Percentiles rank a stretch among this genome's conserved stretches.
Evolutionary conservation across 2,329 filamentous ascomycete genomes (phyloP).

Genomic region (Talaromyces sp.): DNA sequence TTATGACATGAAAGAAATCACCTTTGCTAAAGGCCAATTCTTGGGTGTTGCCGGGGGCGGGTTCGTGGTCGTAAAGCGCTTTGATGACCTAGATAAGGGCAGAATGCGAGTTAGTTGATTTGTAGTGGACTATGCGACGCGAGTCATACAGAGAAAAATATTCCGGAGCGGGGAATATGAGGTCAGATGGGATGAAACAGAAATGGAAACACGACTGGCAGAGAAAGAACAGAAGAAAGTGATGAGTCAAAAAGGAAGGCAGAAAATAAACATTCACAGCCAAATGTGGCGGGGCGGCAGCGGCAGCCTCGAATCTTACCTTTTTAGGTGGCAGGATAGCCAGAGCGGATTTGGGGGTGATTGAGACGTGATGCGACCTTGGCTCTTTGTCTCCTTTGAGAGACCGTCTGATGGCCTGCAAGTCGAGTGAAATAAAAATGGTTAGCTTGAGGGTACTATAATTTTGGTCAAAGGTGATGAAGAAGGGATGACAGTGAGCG

Average conservation of each 20-base stretch:
- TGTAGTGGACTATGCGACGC: background rate
- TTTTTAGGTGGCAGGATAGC: conserved; percentile 92
- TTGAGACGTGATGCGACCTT: conserved; percentile 68
- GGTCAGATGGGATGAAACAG: background rate
- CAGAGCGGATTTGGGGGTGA: conserved; percentile 79
- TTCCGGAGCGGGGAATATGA: background rate
- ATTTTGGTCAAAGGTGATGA: background rate
- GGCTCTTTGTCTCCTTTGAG: conserved; percentile 82
- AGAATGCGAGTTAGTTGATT: conserved; percentile 6
- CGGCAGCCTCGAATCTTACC: conserved; percentile 63
- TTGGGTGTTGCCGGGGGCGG: conserved; percentile 62
- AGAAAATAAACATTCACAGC: conserved; percentile 10
- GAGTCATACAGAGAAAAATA: background rate
- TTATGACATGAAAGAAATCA: conserved; percentile 97
- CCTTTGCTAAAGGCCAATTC: conserved; percentile 90
- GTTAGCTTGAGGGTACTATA: background rate
- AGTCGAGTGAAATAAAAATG: background rate
- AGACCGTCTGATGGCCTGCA: conserved; percentile 75
- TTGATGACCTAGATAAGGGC: conserved; percentile 72
- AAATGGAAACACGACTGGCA: background rate
- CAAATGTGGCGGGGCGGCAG: conserved; percentile 14
- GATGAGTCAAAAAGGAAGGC: background rate
- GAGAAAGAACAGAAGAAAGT: background rate
- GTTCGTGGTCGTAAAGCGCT: conserved; percentile 89
- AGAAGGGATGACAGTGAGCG: background rate